Evolutionary conservation across 1,284 basidiomycete genomes (phyloP).

Genomic region (Moniliophthora roreri): DNA sequence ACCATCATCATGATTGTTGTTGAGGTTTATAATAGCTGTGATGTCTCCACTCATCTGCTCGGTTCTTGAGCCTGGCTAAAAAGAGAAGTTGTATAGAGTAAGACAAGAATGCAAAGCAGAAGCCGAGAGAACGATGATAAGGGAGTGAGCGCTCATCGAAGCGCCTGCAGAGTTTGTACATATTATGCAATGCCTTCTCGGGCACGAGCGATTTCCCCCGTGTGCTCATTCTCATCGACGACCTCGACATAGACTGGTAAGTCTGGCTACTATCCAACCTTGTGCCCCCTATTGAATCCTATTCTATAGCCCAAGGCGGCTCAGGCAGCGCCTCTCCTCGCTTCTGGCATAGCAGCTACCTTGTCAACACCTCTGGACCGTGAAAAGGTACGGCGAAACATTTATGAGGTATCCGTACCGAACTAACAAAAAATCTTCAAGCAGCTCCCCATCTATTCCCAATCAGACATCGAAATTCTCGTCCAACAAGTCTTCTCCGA

Average conservation of each 20-base stretch:
- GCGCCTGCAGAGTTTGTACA: too few relatives aligned
- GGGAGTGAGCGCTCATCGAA: too few relatives aligned
- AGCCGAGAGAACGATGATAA: too few relatives aligned
- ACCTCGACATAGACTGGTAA: slow-evolving; percentile 1
- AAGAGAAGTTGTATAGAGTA: too few relatives aligned
- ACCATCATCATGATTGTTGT: too few relatives aligned
- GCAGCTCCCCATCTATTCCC: slow-evolving; percentile 81
- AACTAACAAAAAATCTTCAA: background rate
- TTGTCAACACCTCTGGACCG: slow-evolving; percentile 1
- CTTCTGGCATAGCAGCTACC: background rate
- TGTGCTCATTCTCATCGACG: background rate
- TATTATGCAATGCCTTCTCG: background rate
- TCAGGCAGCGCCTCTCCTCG: background rate
- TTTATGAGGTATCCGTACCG: background rate
- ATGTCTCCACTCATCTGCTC: too few relatives aligned
- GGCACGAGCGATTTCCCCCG: background rate
- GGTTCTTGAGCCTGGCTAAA: too few relatives aligned
- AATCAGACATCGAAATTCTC: slow-evolving; percentile 55
- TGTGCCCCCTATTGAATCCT: background rate
- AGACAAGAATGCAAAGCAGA: too few relatives aligned
- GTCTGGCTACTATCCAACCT: background rate
- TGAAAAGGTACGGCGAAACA: slow-evolving; percentile 3
- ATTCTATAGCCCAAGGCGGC: background rate
- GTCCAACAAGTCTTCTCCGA: slow-evolving; percentile 73
- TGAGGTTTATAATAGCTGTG: too few relatives aligned